These are phyloP conservation scores for Saccharomyces hybrid DNA, from an alignment of 1,139 yeast species.

Conservation along the genomic window DNA sequence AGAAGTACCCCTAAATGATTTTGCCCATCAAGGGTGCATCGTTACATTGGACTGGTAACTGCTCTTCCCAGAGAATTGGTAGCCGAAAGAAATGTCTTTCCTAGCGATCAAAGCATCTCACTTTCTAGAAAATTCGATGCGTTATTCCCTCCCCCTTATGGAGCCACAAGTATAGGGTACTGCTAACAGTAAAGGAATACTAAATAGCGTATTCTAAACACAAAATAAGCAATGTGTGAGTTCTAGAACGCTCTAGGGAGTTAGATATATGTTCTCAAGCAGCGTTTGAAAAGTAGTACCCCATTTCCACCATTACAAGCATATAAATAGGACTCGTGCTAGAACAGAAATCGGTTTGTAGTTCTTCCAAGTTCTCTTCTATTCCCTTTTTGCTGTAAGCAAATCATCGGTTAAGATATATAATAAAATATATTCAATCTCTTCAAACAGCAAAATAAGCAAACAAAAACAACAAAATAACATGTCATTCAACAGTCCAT, in stretches of 20 bases:
- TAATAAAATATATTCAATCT: neutral
- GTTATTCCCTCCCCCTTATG: neutral
- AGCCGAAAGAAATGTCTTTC: neutral
- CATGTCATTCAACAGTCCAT: slow-evolving; percentile 36
- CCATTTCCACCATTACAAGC: neutral
- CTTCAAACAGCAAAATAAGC: neutral
- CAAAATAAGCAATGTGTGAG: neutral
- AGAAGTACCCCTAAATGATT: neutral
- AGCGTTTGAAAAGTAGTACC: too few relatives aligned
- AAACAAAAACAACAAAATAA: slow-evolving; percentile 4
- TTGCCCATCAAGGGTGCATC: neutral
- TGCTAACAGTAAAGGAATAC: neutral
- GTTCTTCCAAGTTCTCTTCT: neutral
- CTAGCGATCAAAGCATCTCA: neutral
- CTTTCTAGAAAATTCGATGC: neutral
- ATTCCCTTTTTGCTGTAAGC: neutral
- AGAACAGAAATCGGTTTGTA: neutral
- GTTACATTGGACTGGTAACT: neutral
- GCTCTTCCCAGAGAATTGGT: neutral
- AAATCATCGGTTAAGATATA: neutral
- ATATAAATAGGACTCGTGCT: neutral
- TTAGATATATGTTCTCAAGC: neutral
- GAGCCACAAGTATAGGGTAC: neutral
- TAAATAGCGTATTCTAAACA: neutral
- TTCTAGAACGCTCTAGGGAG: neutral